Percentiles rank a stretch among this genome's conserved stretches.
Evolutionary conservation across 768 basidiomycete species (phyloP).

Genomic region (Termitomyces sp.): DNA sequence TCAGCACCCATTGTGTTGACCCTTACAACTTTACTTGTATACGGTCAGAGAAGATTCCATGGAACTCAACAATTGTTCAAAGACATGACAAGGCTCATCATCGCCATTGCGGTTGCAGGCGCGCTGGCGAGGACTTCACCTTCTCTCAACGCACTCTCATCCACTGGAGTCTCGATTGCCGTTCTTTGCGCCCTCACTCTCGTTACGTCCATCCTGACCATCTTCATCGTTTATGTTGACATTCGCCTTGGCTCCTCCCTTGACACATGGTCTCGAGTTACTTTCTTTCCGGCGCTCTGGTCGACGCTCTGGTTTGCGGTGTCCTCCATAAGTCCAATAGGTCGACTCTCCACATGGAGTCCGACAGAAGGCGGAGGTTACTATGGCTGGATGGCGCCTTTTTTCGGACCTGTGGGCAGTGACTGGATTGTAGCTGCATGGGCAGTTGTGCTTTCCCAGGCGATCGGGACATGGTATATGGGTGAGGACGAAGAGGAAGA

Average conservation of each 20-base stretch:
- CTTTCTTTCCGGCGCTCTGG: slow-evolving; percentile 70
- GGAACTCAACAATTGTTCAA: slow-evolving; percentile 15
- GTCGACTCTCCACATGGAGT: slow-evolving; percentile 69
- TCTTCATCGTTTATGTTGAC: slow-evolving; percentile 34
- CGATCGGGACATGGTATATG: slow-evolving; percentile 53
- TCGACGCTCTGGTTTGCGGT: slow-evolving; percentile 51
- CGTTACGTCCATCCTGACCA: slow-evolving; percentile 36
- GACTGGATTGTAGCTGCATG: slow-evolving; percentile 78
- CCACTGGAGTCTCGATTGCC: slow-evolving; percentile 39
- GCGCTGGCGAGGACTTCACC: slow-evolving; percentile 36
- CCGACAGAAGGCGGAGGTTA: slow-evolving; percentile 45
- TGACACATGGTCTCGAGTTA: slow-evolving; percentile 38
- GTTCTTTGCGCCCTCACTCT: slow-evolving; percentile 37
- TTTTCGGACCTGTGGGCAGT: slow-evolving; percentile 51
- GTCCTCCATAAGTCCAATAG: slow-evolving; percentile 58
- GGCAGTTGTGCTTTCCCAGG: slow-evolving; percentile 60
- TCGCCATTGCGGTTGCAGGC: slow-evolving; percentile 33
- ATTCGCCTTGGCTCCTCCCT: slow-evolving; percentile 27
- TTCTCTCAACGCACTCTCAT: slow-evolving; percentile 52
- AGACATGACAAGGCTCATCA: slow-evolving; percentile 26
- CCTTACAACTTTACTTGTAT: slow-evolving; percentile 30
- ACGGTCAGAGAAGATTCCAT: slow-evolving; percentile 28
- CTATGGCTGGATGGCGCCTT: slow-evolving; percentile 61
- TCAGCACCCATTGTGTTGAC: slow-evolving; percentile 17
- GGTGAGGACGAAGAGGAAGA: slow-evolving; percentile 23